These are phyloP conservation scores for Hexamita inflata DNA, from an alignment of 208 protist species.

Conservation along the genomic window DNA sequence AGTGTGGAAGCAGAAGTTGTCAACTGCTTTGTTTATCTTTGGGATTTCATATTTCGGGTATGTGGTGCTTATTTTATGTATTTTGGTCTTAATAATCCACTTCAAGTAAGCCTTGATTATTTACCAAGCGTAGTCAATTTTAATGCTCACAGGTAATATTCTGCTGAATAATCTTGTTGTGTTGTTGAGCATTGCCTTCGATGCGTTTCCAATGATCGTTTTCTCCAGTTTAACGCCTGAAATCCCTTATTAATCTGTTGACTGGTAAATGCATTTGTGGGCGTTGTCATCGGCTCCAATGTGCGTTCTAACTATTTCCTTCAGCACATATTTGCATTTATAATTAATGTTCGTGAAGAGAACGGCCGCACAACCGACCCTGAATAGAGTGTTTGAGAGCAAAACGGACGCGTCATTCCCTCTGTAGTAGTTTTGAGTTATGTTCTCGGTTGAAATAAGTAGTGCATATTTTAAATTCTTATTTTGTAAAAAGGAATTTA, in stretches of 20 bases:
- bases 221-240: slow-evolving; percentile 50
- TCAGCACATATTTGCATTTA: slow-evolving; percentile 10
- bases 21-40: too few relatives aligned
- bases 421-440: slow-evolving; percentile 23
- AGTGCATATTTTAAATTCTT: too few relatives aligned
- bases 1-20: too few relatives aligned
- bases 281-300: slow-evolving; percentile 37
- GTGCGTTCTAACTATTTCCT: slow-evolving; percentile 20
- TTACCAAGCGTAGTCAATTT: too few relatives aligned
- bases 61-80: too few relatives aligned
- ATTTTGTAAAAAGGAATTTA: too few relatives aligned
- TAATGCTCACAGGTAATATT: slow-evolving; percentile 50
- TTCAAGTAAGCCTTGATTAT: too few relatives aligned
- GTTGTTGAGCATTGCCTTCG: slow-evolving; percentile 52
- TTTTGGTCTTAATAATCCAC: too few relatives aligned
- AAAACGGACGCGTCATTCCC: slow-evolving; percentile 25
- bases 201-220: slow-evolving; percentile 47
- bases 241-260: slow-evolving; percentile 46
- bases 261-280: slow-evolving; percentile 53
- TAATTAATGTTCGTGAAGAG: slow-evolving; percentile 18
- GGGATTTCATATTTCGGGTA: too few relatives aligned
- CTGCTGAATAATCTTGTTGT: slow-evolving; percentile 53
- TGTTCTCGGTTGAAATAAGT: slow-evolving; percentile 29
- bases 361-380: slow-evolving; percentile 24
- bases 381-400: slow-evolving; percentile 27